Percentiles rank a stretch among this genome's conserved stretches.
phyloP scores from a whole-genome alignment of 2,329 filamentous ascomycete species.

The Cordyceps pruinosa region DNA sequence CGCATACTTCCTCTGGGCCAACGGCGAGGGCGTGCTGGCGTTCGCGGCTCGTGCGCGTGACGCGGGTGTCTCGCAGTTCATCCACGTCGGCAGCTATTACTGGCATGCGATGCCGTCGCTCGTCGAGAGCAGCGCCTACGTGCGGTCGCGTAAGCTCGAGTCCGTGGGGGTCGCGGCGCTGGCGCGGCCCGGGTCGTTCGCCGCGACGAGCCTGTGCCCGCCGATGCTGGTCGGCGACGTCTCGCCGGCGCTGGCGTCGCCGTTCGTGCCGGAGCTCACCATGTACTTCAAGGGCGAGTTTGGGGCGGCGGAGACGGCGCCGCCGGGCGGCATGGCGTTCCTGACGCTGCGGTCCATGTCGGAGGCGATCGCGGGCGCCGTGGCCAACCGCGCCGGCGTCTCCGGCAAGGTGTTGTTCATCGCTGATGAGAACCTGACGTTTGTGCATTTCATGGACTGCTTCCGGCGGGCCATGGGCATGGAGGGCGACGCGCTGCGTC shows the following conservation, averaged over 20 bases:
- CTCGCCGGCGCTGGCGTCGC: background rate
- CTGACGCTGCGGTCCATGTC: background rate
- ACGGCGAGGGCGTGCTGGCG: background rate
- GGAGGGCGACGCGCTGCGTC: background rate
- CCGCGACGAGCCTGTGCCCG: background rate
- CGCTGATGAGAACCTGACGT: background rate
- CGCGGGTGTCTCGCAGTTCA: background rate
- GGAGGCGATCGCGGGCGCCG: background rate
- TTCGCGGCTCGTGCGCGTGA: background rate
- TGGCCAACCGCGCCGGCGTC: background rate
- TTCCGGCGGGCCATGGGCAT: background rate
- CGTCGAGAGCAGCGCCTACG: background rate
- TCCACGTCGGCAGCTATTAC: background rate
- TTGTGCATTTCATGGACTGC: background rate
- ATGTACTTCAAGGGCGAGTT: background rate
- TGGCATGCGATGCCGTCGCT: background rate
- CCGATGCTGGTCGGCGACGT: background rate
- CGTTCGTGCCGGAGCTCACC: background rate
- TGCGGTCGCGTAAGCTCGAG: background rate
- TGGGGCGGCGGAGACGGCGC: background rate
- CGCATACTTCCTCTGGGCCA: background rate
- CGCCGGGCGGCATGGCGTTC: background rate
- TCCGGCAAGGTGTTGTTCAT: background rate
- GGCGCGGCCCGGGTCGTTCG: background rate
- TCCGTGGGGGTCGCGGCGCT: background rate